A percentile compares a stretch with the other conserved stretches of the same genome.
These are phyloP conservation scores for Leersia perrieri DNA, from an alignment of 176 grass and related monocot genomes.

Conservation along the genomic window DNA sequence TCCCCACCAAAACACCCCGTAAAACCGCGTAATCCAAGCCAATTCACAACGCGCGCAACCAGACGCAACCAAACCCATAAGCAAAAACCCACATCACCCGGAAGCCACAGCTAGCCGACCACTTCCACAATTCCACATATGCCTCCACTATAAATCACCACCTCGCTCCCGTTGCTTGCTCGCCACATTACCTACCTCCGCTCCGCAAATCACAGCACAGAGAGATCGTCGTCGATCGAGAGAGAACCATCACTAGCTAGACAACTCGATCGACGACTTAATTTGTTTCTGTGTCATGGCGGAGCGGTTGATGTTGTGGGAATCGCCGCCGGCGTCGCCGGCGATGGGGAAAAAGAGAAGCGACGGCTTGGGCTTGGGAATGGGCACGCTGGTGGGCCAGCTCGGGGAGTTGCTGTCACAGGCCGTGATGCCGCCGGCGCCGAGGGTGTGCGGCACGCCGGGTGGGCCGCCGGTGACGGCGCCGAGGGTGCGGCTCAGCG, in stretches of 20 bases:
- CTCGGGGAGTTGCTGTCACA: conserved; percentile 46
- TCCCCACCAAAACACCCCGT: background rate
- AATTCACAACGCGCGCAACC: background rate
- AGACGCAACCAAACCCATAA: too few species aligned
- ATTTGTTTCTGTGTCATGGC: background rate
- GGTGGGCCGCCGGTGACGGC: conserved; percentile 71
- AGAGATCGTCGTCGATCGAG: background rate
- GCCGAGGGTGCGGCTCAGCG: conserved; percentile 43
- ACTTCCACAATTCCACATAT: too few species aligned
- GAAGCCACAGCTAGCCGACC: conserved; percentile 8
- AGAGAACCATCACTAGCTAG: background rate
- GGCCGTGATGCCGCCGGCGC: conserved; percentile 48
- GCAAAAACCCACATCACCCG: background rate
- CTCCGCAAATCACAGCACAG: background rate
- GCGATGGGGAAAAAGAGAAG: background rate
- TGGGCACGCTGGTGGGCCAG: conserved; percentile 32
- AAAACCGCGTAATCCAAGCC: conserved; percentile 31
- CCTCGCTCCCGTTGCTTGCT: background rate
- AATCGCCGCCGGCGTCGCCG: background rate
- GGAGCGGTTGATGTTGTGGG: background rate
- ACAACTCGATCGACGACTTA: background rate
- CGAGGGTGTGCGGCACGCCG: conserved; percentile 56
- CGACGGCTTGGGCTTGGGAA: conserved; percentile 3
- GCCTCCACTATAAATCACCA: conserved; percentile 31
- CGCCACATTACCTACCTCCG: background rate